These are phyloP conservation scores for Aspergillus ibericus DNA, from an alignment of 2,329 filamentous ascomycete species.

Conservation along the genomic window DNA sequence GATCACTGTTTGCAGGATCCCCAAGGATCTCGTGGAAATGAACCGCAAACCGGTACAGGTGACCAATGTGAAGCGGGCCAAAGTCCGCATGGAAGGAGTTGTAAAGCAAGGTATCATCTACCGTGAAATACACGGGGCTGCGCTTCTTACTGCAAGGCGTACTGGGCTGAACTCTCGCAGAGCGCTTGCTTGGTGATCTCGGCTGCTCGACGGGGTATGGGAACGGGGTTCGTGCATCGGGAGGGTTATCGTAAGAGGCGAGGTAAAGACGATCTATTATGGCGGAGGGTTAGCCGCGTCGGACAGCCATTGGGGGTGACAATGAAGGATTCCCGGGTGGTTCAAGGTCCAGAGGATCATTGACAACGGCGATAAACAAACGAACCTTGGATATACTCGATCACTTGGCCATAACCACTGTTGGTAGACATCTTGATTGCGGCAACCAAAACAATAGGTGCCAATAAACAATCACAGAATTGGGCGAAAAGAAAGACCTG, in stretches of 20 bases:
- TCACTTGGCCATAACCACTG: slow-evolving; percentile 75
- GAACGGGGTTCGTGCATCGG: slow-evolving; percentile 79
- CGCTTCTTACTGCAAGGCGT: slow-evolving; percentile 54
- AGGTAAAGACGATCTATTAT: slow-evolving; percentile 84
- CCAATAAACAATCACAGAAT: slow-evolving; percentile 11
- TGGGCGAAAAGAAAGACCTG: background rate
- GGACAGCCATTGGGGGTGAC: background rate
- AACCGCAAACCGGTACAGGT: slow-evolving; percentile 93
- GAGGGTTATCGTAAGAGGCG: slow-evolving; percentile 82
- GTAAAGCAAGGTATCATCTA: slow-evolving; percentile 90
- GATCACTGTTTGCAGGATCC: slow-evolving; percentile 83
- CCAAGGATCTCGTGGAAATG: slow-evolving; percentile 94
- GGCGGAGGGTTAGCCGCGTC: slow-evolving; percentile 2
- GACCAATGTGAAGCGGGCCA: slow-evolving; percentile 93
- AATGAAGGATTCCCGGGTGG: background rate
- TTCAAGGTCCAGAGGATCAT: background rate
- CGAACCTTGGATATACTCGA: slow-evolving; percentile 94
- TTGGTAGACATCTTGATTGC: slow-evolving; percentile 48
- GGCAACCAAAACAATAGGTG: slow-evolving; percentile 14
- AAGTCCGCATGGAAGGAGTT: slow-evolving; percentile 99
- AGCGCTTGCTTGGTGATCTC: slow-evolving; percentile 73
- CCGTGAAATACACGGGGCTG: slow-evolving; percentile 88
- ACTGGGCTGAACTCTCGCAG: slow-evolving; percentile 63
- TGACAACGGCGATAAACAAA: slow-evolving; percentile 20
- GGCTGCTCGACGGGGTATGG: slow-evolving; percentile 67